A percentile compares a stretch with the other conserved stretches of the same genome.
Evolutionary conservation across 1,284 basidiomycete species (phyloP).

Genomic region (Ceratobasidium sp.): DNA sequence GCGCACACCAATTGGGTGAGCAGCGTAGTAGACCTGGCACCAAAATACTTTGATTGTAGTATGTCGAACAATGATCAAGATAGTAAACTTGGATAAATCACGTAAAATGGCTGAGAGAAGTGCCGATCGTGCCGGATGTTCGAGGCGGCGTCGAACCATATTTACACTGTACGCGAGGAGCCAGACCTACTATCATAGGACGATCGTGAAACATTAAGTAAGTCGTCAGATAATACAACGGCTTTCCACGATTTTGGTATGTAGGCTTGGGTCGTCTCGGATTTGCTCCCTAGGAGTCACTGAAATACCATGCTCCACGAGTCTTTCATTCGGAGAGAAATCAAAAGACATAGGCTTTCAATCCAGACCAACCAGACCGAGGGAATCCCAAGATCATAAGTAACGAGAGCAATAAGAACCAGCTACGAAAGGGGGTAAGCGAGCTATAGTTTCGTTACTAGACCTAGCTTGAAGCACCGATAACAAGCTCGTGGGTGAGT

Average conservation of each 20-base stretch:
- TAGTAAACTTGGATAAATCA: constrained; percentile 75
- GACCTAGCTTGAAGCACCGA: no score
- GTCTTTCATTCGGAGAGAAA: constrained; percentile 86
- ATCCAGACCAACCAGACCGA: constrained; percentile 12
- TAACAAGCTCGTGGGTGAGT: no score
- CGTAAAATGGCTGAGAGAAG: constrained; percentile 90
- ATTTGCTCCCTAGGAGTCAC: constrained; percentile 72
- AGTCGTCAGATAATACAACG: constrained; percentile 82
- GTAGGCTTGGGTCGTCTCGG: constrained; percentile 65
- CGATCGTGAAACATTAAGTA: constrained; percentile 72
- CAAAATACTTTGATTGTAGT: constrained; percentile 98
- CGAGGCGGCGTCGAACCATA: constrained; percentile 62
- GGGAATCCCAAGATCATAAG: constrained; percentile 94
- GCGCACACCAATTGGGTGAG: constrained; percentile 86
- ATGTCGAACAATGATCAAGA: constrained; percentile 89
- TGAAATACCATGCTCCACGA: constrained; percentile 76
- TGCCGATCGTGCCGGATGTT: constrained; percentile 89
- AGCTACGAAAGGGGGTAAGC: no score
- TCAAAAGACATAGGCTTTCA: neutral
- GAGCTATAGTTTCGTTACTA: no score
- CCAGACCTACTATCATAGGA: constrained; percentile 79
- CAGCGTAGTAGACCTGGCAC: constrained; percentile 97
- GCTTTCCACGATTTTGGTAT: constrained; percentile 64
- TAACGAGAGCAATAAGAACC: constrained; percentile 87
- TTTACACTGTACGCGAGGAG: neutral